Percentiles rank a stretch among this genome's conserved stretches.
phyloP scores from a whole-genome alignment of 192 early-diverging fungal genomes.

The Allomyces javanicus region DNA sequence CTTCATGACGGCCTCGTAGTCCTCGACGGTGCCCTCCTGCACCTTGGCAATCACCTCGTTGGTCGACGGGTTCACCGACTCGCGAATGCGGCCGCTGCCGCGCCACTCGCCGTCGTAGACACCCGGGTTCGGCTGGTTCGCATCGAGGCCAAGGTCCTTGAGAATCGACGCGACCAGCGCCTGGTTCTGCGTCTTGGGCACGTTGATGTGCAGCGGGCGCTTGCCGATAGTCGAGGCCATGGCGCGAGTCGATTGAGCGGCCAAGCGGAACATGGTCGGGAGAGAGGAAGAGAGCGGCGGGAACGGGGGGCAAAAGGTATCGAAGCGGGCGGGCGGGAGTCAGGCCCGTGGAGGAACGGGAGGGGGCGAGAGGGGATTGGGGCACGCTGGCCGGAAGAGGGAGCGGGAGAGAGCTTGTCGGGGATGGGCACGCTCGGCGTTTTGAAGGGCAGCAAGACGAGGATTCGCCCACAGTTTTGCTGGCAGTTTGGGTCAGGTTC shows the following conservation, averaged over 20 bases:
- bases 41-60: constrained; percentile 67
- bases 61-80: constrained; percentile 54
- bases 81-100: constrained; percentile 36
- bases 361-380: neutral
- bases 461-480: too few species aligned
- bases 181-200: neutral
- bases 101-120: constrained; percentile 56
- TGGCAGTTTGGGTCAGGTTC: too few species aligned
- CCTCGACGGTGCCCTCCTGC: constrained; percentile 22
- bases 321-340: neutral
- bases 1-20: constrained; percentile 41
- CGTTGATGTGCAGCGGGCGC: neutral
- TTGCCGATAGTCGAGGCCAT: neutral
- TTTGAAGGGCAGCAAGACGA: too few species aligned
- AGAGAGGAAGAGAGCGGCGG: neutral
- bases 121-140: constrained; percentile 39
- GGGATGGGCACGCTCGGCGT: too few species aligned
- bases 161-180: constrained; percentile 12
- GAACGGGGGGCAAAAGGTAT: too few species aligned
- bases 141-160: constrained; percentile 36
- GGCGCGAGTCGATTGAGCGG: neutral
- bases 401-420: neutral
- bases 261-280: neutral
- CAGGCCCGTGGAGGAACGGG: neutral
- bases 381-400: neutral